Evolutionary conservation across 1,139 yeast genomes (phyloP).

Genomic region (Kodamaea suecica): DNA sequence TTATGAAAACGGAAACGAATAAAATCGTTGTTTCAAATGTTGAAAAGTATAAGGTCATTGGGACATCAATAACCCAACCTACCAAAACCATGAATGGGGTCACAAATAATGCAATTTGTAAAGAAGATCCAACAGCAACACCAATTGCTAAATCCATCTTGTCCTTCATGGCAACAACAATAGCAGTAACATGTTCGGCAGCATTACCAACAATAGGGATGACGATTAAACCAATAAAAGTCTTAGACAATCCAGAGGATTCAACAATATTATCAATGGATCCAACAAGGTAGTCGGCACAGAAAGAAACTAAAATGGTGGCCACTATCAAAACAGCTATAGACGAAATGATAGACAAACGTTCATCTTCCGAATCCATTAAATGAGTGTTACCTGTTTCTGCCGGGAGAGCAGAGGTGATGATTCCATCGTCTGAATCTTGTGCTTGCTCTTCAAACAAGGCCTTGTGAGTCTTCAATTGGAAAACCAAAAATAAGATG

Average conservation of each 20-base stretch:
- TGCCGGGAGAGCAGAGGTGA: conserved; percentile 28
- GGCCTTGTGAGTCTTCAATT: conserved; percentile 78
- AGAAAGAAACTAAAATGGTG: conserved; percentile 80
- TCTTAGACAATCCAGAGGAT: conserved; percentile 82
- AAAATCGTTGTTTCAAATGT: conserved; percentile 91
- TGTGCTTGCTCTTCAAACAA: conserved; percentile 43
- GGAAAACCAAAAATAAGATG: conserved; percentile 76
- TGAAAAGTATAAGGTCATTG: conserved; percentile 89
- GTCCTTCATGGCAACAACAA: conserved; percentile 89
- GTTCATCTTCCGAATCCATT: conserved; percentile 23
- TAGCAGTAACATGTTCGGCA: conserved; percentile 97
- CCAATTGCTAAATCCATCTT: conserved; percentile 98
- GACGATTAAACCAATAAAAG: conserved; percentile 89
- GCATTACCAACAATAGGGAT: conserved; percentile 98
- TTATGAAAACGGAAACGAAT: conserved; percentile 82
- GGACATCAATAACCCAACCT: conserved; percentile 88
- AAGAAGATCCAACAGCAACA: conserved; percentile 95
- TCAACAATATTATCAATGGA: conserved; percentile 87
- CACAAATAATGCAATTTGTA: conserved; percentile 91
- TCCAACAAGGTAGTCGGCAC: conserved; percentile 92
- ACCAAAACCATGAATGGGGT: conserved; percentile 92
- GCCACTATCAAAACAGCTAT: conserved; percentile 52
- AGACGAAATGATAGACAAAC: conserved; percentile 42
- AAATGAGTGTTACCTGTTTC: conserved; percentile 16
- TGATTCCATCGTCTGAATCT: conserved; percentile 36